Base-by-base conservation (phyloP, 2,329 filamentous ascomycete species). In the Fusarium udum region DNA sequence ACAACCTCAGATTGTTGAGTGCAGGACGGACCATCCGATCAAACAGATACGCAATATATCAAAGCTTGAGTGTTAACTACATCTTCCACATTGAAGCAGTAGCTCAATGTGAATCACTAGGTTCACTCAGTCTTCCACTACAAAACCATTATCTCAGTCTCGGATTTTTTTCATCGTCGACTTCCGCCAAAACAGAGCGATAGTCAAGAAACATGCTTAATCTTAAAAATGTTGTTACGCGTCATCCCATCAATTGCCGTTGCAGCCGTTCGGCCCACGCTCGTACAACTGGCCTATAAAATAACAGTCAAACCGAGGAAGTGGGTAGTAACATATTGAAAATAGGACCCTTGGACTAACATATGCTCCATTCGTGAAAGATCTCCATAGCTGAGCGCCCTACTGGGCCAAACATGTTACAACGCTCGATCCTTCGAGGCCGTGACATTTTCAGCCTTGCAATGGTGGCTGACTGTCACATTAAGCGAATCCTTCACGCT, bases 1-100 rank as follows among this genome's bases (percentile, higher is more conserved):
- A 28, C 20, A 5, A 14, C 14, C 18, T 37, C 18, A 16, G 6
- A 39, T 22, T 4, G 1, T 18, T 22, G 0, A 16, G 6, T 5
- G 9, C 7, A 16, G 5, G 18, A 37, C 1, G 16, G 6, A 26
- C 7, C 14, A 8, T 9, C 18, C 34, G 7, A 16, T 13, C 6
- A 16, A 20, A 26, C 4, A 36, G 4, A 14, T 26, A 11, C 13
- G 3, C 4, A 2, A 11, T 3, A 10, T 8, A 13, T 37, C 7
- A 39, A 37, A 16, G 14, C 3, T 13, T 14, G 1, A 7, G 6
- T 10, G 3, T n/a, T 10, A n/a, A 18, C 28, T 18, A 3, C 1
- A 13, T 6, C 5, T 15, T 16, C 5, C 14, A 13, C 16, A 1
- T 16, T 22, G 6, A 28, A 39, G 18, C 6, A 28, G 14, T n/a